These are phyloP conservation scores for Sechiopsis laciniata DNA, from an alignment of 306 rosid species.

Conservation along the genomic window DNA sequence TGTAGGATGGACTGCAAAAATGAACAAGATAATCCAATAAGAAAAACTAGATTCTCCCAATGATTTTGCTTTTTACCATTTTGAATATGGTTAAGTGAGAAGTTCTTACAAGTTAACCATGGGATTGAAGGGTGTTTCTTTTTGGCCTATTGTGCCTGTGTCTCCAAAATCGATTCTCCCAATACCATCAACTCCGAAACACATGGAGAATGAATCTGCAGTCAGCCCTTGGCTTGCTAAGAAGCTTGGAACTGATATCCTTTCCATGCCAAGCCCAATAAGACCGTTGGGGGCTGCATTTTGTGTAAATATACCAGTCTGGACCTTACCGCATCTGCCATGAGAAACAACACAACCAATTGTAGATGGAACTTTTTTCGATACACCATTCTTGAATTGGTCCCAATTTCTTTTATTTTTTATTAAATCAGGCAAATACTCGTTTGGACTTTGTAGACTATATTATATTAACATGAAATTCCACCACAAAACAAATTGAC, in stretches of 20 bases:
- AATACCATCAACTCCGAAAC: slow-evolving; percentile 55
- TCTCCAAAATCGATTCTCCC: slow-evolving; percentile 88
- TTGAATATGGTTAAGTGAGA: slow-evolving; percentile 21
- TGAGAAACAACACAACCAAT: slow-evolving; percentile 11
- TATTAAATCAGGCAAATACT: too few relatives aligned
- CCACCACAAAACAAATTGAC: too few relatives aligned
- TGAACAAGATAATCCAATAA: slow-evolving; percentile 22
- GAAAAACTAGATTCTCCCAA: slow-evolving; percentile 12
- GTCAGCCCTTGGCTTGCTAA: slow-evolving; percentile 54
- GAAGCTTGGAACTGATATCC: slow-evolving; percentile 68
- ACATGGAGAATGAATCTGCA: slow-evolving; percentile 81
- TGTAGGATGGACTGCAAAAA: slow-evolving; percentile 60
- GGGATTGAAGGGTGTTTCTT: slow-evolving; percentile 62
- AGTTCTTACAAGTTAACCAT: slow-evolving; percentile 41
- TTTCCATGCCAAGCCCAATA: slow-evolving; percentile 71
- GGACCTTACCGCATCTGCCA: slow-evolving; percentile 79
- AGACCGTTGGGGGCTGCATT: slow-evolving; percentile 86
- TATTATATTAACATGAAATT: too few relatives aligned
- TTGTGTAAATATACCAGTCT: slow-evolving; percentile 58
- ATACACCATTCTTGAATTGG: too few relatives aligned
- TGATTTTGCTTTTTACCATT: background rate
- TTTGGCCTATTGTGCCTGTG: slow-evolving; percentile 49
- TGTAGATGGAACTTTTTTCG: too few relatives aligned
- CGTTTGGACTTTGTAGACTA: too few relatives aligned
- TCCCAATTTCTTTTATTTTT: too few relatives aligned